Evolutionary conservation across 2,329 filamentous ascomycete species (phyloP).

Genomic region (Neurospora sp.): DNA sequence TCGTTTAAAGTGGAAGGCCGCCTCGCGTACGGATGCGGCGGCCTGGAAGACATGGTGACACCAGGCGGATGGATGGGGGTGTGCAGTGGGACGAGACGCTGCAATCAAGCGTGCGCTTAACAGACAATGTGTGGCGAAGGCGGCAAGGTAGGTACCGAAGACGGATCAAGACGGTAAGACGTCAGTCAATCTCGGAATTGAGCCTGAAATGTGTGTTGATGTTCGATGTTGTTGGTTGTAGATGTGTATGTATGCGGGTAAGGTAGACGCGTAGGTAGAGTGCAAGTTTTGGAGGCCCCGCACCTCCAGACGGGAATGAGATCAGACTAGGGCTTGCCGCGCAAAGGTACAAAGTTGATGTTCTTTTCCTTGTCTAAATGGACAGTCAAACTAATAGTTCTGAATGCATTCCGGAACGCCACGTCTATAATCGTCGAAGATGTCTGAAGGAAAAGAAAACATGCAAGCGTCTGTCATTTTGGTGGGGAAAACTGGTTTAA

Average conservation of each 20-base stretch:
- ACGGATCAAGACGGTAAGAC: not conserved
- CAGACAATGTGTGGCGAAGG: not conserved
- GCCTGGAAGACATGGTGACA: not conserved
- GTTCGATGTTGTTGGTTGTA: not conserved
- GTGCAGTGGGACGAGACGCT: not conserved
- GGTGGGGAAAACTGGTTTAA: not conserved
- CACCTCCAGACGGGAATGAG: not conserved
- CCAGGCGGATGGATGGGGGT: not conserved
- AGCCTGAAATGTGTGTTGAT: not conserved
- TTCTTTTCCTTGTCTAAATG: not conserved
- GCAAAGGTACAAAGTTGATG: not conserved
- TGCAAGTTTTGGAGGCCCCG: not conserved
- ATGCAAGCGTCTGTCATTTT: not conserved
- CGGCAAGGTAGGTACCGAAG: not conserved
- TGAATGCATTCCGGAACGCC: not conserved
- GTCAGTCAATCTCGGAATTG: not conserved
- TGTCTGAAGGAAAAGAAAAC: not conserved
- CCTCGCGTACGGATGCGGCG: constrained; percentile 5
- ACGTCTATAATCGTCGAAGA: not conserved
- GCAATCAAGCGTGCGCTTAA: not conserved
- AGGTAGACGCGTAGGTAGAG: not conserved
- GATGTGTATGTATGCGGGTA: not conserved
- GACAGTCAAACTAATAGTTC: not conserved
- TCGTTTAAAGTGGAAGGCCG: constrained; percentile 13
- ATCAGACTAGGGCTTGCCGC: not conserved